phyloP scores from a whole-genome alignment of 352 stramenopile species.

The Phytophthora ramorum region DNA sequence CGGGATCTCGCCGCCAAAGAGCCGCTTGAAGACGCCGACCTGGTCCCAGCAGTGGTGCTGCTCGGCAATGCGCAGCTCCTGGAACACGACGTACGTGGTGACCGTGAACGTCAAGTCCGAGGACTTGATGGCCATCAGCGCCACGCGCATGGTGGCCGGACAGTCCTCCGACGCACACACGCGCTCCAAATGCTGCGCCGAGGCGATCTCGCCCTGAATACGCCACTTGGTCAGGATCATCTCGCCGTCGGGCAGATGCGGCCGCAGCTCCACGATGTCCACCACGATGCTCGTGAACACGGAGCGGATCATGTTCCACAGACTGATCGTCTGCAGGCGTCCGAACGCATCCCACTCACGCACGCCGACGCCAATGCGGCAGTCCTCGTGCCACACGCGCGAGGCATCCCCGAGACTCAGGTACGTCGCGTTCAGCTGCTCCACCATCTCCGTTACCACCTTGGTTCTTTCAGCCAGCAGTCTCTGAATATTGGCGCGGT shows the following conservation, averaged over 20 bases:
- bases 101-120: conserved; percentile 86
- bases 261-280: conserved; percentile 82
- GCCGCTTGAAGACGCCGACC: conserved; percentile 80
- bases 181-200: conserved; percentile 60
- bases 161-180: conserved; percentile 79
- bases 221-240: conserved; percentile 90
- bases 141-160: conserved; percentile 67
- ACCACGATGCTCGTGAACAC: conserved; percentile 80
- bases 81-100: conserved; percentile 86
- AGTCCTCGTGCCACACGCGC: conserved; percentile 80
- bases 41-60: conserved; percentile 88
- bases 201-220: conserved; percentile 80
- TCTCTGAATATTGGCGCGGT: conserved; percentile 53
- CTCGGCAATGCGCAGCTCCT: conserved; percentile 71
- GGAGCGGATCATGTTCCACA: conserved; percentile 86
- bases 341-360: conserved; percentile 84
- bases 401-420: conserved; percentile 71
- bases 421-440: conserved; percentile 74
- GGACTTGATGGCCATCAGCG: conserved; percentile 80
- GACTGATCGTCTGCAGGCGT: conserved; percentile 71
- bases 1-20: conserved; percentile 81
- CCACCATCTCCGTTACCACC: conserved; percentile 84
- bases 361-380: conserved; percentile 74
- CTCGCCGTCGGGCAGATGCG: conserved; percentile 75
- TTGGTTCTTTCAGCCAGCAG: conserved; percentile 74